Evolutionary conservation across 1,284 basidiomycete species (phyloP).

Genomic region (Moesziomyces antarcticus): DNA sequence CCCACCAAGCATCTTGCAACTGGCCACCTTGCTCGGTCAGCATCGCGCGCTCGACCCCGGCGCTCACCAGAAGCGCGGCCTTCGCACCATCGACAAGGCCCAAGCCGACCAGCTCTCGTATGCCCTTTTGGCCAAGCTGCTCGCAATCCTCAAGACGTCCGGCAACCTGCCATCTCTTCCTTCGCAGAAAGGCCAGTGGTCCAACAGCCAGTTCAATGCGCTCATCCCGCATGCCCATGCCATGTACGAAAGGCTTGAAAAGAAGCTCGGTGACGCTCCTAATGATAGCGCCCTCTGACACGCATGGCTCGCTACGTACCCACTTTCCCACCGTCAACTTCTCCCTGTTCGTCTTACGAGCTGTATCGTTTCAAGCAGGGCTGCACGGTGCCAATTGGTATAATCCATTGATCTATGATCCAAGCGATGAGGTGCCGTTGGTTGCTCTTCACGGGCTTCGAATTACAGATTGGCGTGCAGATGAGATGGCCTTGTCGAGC

Average conservation of each 20-base stretch:
- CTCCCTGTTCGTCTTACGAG: not conserved
- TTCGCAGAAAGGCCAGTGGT: constrained; percentile 44
- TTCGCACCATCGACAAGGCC: constrained; percentile 17
- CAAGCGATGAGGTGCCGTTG: no score
- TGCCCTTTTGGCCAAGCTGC: constrained; percentile 40
- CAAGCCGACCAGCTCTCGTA: constrained; percentile 45
- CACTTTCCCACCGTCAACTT: no score
- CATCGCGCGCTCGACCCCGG: constrained; percentile 32
- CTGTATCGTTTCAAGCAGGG: no score
- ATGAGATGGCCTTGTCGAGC: constrained; percentile 29
- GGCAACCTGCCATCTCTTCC: constrained; percentile 42
- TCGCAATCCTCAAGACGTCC: constrained; percentile 44
- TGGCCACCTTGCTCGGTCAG: constrained; percentile 33
- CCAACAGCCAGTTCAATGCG: constrained; percentile 42
- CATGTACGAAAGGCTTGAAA: constrained; percentile 41
- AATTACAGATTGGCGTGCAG: constrained; percentile 10
- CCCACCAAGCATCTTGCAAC: constrained; percentile 41
- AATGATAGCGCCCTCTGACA: not conserved
- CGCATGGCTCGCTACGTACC: no score
- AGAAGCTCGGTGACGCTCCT: constrained; percentile 29
- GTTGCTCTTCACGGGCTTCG: no score
- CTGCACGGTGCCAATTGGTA: no score
- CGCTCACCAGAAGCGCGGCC: constrained; percentile 8
- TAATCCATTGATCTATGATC: no score
- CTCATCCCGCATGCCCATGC: constrained; percentile 44